Evolutionary conservation across 495 filamentous ascomycete species (phyloP), one percentile per base, ranked within the genome.

Genomic region (Lasiosphaeria hispida): DNA sequence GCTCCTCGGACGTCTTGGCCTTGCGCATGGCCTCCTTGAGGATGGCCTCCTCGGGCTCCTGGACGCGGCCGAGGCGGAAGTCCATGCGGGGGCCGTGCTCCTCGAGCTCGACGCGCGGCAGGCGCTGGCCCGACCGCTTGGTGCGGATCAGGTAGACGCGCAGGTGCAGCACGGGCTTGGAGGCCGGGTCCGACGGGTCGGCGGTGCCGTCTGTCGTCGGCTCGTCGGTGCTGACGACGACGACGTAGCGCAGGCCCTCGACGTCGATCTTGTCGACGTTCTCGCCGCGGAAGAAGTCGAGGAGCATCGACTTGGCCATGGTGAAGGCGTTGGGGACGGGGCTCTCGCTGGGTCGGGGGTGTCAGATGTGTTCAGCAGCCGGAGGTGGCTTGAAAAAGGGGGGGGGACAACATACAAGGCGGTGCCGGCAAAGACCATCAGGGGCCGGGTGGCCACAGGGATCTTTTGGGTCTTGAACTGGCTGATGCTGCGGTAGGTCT

Each of bases 71-170:
- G 49, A 97, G 73, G 61, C 86, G 86, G 77, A 96, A 95, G 72
- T 97, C 94, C 69, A 97, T 91, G 68, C 95, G 84, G 44, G 95
- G 93, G 1, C 94, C 94, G 75, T 96, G 92, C 78, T 96, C 92
- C 72, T 96, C 90, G 50, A 97, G 76, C 74, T 98, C 94, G 9
- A 97, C 89, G 37, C 91, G 81, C 1, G 94, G 94, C 15, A 97
- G 75, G 66, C 85, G 88, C 75, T 92, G 88, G 15, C 91, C 92
- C 63, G 87, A 90, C 55, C 84, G 86, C 80, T 89, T 90, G 48
- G 94, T 97, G 58, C 79, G 74, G 60, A 97, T 85, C 66, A 87
- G 82, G 74, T 94, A 96, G 65, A 87, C 84, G 52, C 95, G 85
- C 63, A 98, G 77, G 73, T 92, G 89, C 33, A 97, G 81, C 37